Evolutionary conservation across 345 rosid genomes (phyloP), one percentile per base, ranked within the genome.

Genomic region (Ceriops decandra): DNA sequence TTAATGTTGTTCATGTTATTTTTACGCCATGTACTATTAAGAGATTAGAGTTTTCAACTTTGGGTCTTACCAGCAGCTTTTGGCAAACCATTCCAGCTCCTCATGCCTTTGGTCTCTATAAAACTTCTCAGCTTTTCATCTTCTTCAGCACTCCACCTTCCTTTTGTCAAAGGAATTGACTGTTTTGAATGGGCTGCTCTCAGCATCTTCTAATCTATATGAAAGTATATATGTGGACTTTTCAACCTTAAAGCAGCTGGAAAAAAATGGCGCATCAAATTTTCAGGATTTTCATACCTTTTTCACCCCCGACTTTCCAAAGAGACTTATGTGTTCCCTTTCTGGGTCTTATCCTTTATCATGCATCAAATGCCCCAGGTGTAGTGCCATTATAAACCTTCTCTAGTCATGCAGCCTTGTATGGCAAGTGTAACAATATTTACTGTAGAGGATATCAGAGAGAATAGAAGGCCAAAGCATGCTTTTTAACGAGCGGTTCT

Each of bases 51-150:
- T 31, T 51, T 20, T 20, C 27, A 54, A 32, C 1, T 70, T 17
- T 46, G 17, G 15, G 22, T 22, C 19, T 68, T 60, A 79, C 80
- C 83, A 13, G 83, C 80, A 26, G 69, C 42, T 70, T 70, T 76
- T 53, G 83, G 75, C 72, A 76, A 69, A 52, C 70, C 67, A 13
- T 32, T 38, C 83, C 83, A 80, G 57, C 73, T 80, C 73, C 78
- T 62, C 51, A 73, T 59, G 5, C 83, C 80, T 36, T 76, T 60
- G 46, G 36, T 76, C 21, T 26, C 53, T 5, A 80, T 54, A 58
- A 76, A 80, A 51, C 64, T 68, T 5, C 30, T 70, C 63, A 80
- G 52, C 57, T 62, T 72, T 24, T 54, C 52, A 61, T 80, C 83
- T 67, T 80, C 83, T 63, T 76, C 73, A 20, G 68, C 59, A 66